phyloP scores from a whole-genome alignment of 2,329 filamentous ascomycete species.

The Aspergillus bombycis region DNA sequence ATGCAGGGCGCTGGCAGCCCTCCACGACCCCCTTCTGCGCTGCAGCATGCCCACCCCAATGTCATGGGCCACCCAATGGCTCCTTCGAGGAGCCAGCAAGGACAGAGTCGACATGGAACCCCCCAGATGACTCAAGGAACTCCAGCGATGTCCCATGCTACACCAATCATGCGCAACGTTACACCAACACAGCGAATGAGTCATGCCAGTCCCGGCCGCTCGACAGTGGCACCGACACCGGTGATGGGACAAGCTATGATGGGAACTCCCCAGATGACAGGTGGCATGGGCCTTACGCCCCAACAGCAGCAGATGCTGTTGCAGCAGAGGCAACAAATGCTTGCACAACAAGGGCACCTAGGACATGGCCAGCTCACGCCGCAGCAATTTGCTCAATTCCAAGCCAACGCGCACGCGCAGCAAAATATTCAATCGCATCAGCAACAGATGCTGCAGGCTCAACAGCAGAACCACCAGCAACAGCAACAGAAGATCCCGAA shows the following conservation, averaged over 20 bases:
- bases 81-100: slow-evolving; percentile 49
- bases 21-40: slow-evolving; percentile 47
- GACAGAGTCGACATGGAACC: slow-evolving; percentile 51
- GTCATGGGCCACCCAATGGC: slow-evolving; percentile 51
- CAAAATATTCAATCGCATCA: slow-evolving; percentile 50
- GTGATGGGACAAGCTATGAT: slow-evolving; percentile 50
- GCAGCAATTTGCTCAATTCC: slow-evolving; percentile 46
- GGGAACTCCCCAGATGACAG: slow-evolving; percentile 43
- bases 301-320: slow-evolving; percentile 46
- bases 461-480: slow-evolving; percentile 38
- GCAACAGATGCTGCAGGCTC: slow-evolving; percentile 43
- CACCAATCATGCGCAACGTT: slow-evolving; percentile 51
- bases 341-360: slow-evolving; percentile 42
- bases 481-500: slow-evolving; percentile 32
- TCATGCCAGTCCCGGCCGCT: slow-evolving; percentile 49
- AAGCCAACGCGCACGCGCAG: slow-evolving; percentile 49
- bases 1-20: slow-evolving; percentile 52
- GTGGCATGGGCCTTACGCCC: slow-evolving; percentile 39
- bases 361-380: slow-evolving; percentile 41
- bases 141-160: slow-evolving; percentile 50
- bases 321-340: slow-evolving; percentile 43
- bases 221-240: slow-evolving; percentile 47
- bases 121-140: slow-evolving; percentile 52
- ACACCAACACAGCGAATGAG: slow-evolving; percentile 51
- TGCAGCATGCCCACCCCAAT: slow-evolving; percentile 52